Base-by-base conservation (phyloP, 495 filamentous ascomycete species). In the Lasiosphaeria ovina region DNA sequence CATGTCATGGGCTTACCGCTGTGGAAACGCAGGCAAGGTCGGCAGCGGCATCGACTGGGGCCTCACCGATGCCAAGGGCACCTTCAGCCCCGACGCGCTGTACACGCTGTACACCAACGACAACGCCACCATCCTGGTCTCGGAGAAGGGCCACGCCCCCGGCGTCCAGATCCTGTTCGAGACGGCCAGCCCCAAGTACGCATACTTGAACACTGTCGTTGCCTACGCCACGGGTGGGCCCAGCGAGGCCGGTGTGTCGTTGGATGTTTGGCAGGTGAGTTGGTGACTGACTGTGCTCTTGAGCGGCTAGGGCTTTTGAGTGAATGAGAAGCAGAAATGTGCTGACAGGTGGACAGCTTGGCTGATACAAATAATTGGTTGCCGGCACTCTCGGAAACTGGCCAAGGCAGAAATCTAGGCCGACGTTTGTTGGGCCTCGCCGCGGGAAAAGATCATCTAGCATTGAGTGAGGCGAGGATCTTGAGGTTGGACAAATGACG, bases 191-290 rank as follows among this genome's bases (percentile, higher is more conserved):
- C 42, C 58, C 5, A 63, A 65, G 56, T 68, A 68, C 35, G 54
- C 60, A 24, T 67, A 60, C 60, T 34, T 68, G 47, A 68, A 66
- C 58, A 61, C 12, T 24, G 51, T 59, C 16, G 59, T 61, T 12
- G 63, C 54, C 9, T 63, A 63, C 35, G 66, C 66, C 3, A 62
- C 56, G 6, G 65, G 65, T 14, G 62, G 51, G 3, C 65, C 65
- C 8, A 60, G 17, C 35, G 65, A 38, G 3, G 45, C 6, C 32
- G 65, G 62, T 0, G 57, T 67, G 11, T 59, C 49, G 16, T 38
- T 67, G 52, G 62, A 67, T 58, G 57, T 67, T 17, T 67, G 65
- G 65, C 60, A 83, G 60, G 64, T 66, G 40, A 32, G 62, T 47
- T 47, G 44, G 12, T n/a, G 12, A 2, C 24, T 24, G 24, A 24